Evolutionary conservation across 2,329 filamentous ascomycete genomes (phyloP).

Genomic region (Colletotrichum aenigma): DNA sequence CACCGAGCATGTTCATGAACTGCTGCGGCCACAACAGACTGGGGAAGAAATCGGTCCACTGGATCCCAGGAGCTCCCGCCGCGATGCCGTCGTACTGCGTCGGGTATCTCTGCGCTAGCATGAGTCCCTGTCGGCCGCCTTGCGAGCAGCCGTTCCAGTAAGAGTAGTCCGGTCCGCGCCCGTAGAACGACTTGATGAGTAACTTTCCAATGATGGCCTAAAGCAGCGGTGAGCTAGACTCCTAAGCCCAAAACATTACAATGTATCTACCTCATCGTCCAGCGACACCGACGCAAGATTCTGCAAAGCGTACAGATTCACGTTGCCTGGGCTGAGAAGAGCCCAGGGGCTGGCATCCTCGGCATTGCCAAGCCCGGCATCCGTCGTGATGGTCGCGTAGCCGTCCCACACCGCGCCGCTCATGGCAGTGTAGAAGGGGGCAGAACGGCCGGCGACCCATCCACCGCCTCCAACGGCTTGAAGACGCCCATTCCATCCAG

Average conservation of each 20-base stretch:
- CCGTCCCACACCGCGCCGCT: conserved; percentile 20
- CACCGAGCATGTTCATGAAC: not conserved
- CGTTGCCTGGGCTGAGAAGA: conserved; percentile 17
- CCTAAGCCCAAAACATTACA: accelerated
- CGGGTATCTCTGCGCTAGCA: conserved; percentile 55
- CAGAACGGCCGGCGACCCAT: conserved; percentile 24
- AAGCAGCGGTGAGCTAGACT: not conserved
- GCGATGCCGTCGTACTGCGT: conserved; percentile 59
- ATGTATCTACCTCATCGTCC: conserved; percentile 28
- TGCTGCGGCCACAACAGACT: conserved; percentile 14
- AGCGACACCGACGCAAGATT: conserved; percentile 41
- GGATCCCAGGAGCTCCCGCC: conserved; percentile 47
- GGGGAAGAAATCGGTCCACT: conserved; percentile 19
- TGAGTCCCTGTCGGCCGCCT: conserved; percentile 60
- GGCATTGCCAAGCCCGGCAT: conserved; percentile 20
- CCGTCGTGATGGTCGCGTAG: conserved; percentile 23
- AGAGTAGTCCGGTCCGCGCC: conserved; percentile 42
- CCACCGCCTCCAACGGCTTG: conserved; percentile 34
- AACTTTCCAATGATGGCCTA: conserved; percentile 50
- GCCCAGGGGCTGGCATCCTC: conserved; percentile 1
- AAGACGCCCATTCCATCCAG: conserved; percentile 32
- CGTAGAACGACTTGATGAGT: conserved; percentile 52
- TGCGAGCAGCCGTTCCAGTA: conserved; percentile 60
- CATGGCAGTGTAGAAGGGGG: conserved; percentile 19
- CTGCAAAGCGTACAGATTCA: conserved; percentile 28